Evolutionary conservation across 169 alveolate species (phyloP).

Genomic region (Prorocentrum cordatum): DNA sequence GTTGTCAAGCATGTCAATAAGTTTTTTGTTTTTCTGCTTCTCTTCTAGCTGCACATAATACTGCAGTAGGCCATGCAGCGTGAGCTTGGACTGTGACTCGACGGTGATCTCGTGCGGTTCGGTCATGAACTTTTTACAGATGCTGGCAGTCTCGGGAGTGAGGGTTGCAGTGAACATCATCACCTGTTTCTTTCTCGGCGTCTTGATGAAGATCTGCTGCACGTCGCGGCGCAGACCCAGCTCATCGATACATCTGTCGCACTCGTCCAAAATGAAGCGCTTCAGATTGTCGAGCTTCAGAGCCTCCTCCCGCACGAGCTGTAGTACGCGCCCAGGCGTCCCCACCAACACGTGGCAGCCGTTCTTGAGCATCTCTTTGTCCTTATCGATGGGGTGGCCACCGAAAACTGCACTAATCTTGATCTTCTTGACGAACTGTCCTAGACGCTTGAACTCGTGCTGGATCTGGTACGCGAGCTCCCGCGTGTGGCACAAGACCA

Average conservation of each 20-base stretch:
- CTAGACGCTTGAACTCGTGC: conserved; percentile 57
- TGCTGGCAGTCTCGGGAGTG: conserved; percentile 78
- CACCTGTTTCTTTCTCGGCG: conserved; percentile 93
- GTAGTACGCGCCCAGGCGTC: conserved; percentile 99
- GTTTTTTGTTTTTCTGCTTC: conserved; percentile 92
- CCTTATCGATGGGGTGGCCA: conserved; percentile 52
- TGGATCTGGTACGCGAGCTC: conserved; percentile 54
- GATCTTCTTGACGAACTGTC: background rate
- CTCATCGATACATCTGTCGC: conserved; percentile 96
- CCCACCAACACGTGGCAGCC: conserved; percentile 84
- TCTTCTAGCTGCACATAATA: conserved; percentile 96
- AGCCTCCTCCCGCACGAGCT: conserved; percentile 87
- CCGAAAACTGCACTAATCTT: conserved; percentile 42
- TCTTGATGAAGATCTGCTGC: conserved; percentile 92
- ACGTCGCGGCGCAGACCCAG: conserved; percentile 97
- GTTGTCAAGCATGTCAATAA: conserved; percentile 92
- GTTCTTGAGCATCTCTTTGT: conserved; percentile 22
- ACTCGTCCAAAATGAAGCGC: conserved; percentile 98
- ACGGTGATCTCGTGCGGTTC: conserved; percentile 93
- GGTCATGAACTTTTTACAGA: conserved; percentile 65
- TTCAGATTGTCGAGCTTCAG: conserved; percentile 87
- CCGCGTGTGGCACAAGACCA: conserved; percentile 41
- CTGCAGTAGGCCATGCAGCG: conserved; percentile 97
- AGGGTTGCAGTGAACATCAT: conserved; percentile 99
- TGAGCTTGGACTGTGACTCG: conserved; percentile 96